Percentiles rank a stretch among this genome's conserved stretches.
Evolutionary conservation across 2,329 filamentous ascomycete genomes (phyloP).

Genomic region (Colletotrichum sp.): DNA sequence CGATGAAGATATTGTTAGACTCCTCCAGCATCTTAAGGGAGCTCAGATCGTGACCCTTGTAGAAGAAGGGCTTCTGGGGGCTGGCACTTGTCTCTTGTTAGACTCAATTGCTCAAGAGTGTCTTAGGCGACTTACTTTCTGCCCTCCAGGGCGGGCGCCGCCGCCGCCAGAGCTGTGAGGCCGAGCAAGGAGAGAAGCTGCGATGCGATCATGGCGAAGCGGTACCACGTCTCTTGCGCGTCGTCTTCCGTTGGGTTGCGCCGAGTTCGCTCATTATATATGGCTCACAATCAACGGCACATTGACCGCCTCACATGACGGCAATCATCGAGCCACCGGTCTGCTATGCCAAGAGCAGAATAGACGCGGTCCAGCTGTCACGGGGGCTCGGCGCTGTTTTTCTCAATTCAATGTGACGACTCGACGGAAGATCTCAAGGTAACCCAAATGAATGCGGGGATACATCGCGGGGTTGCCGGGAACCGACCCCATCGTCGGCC

Average conservation of each 20-base stretch:
- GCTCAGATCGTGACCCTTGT: constrained; percentile 19
- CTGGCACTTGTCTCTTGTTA: not conserved
- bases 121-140: not conserved
- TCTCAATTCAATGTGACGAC: not conserved
- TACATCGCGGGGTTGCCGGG: constrained; percentile 13
- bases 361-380: constrained; percentile 8
- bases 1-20: constrained; percentile 7
- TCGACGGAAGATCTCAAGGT: constrained; percentile 6
- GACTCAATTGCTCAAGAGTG: not conserved
- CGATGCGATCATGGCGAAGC: not conserved
- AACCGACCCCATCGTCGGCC: not conserved
- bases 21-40: constrained; percentile 18
- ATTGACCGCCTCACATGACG: not conserved
- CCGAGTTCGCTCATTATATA: not conserved
- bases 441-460: not conserved
- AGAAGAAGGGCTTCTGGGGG: constrained; percentile 7
- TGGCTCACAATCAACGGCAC: not conserved
- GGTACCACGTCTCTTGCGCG: not conserved
- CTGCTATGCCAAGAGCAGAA: not conserved
- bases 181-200: constrained; percentile 2
- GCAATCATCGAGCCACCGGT: not conserved
- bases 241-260: no score
- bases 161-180: constrained; percentile 1
- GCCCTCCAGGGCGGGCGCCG: not conserved
- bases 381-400: not conserved